Evolutionary conservation across 2,329 filamentous ascomycete genomes (phyloP).

Genomic region (Macrophomina phaseolina): DNA sequence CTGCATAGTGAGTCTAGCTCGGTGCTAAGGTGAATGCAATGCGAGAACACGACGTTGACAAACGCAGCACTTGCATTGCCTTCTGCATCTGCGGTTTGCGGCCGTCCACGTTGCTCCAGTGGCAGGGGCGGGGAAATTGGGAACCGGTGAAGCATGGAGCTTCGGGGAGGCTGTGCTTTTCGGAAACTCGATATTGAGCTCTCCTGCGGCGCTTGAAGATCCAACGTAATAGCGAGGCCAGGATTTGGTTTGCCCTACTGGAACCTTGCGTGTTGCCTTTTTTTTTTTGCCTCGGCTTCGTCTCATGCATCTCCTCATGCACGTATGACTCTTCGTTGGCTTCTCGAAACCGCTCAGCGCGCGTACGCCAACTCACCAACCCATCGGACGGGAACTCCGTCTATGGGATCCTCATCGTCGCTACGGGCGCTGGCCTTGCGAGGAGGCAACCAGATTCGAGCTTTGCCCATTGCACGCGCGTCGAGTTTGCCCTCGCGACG

Average conservation of each 20-base stretch:
- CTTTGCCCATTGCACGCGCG: slow-evolving; percentile 59
- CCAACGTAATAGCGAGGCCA: slow-evolving; percentile 15
- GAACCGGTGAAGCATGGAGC: slow-evolving; percentile 16
- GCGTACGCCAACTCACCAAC: slow-evolving; percentile 33
- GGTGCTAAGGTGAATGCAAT: background rate
- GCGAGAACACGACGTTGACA: background rate
- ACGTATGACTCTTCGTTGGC: slow-evolving; percentile 11
- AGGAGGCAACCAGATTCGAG: slow-evolving; percentile 66
- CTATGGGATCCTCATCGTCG: slow-evolving; percentile 35
- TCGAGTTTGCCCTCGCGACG: slow-evolving; percentile 66
- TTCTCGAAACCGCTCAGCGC: slow-evolving; percentile 8
- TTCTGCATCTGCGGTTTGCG: background rate
- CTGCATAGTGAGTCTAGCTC: background rate
- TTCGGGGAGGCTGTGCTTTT: slow-evolving; percentile 10
- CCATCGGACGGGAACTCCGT: slow-evolving; percentile 45
- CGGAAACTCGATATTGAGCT: background rate
- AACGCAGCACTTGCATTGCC: background rate
- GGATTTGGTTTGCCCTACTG: background rate
- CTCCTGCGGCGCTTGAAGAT: slow-evolving; percentile 13
- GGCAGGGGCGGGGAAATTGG: background rate
- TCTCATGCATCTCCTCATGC: slow-evolving; percentile 10
- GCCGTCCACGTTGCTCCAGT: background rate
- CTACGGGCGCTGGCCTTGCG: slow-evolving; percentile 46
- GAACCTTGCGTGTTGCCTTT: slow-evolving; percentile 1
- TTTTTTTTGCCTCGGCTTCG: background rate